Evolutionary conservation across 768 basidiomycete genomes (phyloP).

Genomic region (Candolleomyces aberdarensis): DNA sequence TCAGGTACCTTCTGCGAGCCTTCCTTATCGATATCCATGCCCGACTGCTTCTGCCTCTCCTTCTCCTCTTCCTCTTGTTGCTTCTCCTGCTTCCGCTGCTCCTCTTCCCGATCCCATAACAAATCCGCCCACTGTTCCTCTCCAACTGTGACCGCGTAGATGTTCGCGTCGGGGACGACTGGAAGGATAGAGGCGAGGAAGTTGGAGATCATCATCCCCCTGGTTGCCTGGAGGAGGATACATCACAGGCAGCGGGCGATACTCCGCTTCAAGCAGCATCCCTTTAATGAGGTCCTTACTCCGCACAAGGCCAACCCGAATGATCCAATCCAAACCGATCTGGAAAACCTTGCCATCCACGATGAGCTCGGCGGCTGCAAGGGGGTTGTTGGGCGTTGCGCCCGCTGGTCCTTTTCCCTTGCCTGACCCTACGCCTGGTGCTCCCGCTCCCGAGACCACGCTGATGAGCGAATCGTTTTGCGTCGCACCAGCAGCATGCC

Average conservation of each 20-base stretch:
- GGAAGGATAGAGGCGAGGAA: slow-evolving; percentile 74
- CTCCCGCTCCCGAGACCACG: neutral
- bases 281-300: slow-evolving; percentile 75
- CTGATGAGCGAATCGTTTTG: slow-evolving; percentile 18
- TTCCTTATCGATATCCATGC: slow-evolving; percentile 12
- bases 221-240: slow-evolving; percentile 66
- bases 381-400: neutral
- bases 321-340: slow-evolving; percentile 80
- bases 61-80: slow-evolving; percentile 51
- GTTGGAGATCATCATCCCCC: slow-evolving; percentile 72
- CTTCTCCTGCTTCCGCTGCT: slow-evolving; percentile 38
- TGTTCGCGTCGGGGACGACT: slow-evolving; percentile 63
- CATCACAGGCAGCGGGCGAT: slow-evolving; percentile 71
- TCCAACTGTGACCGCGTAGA: slow-evolving; percentile 74
- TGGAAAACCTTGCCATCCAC: slow-evolving; percentile 74
- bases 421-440: neutral
- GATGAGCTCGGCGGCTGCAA: slow-evolving; percentile 49
- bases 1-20: slow-evolving; percentile 1
- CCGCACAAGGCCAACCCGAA: slow-evolving; percentile 75
- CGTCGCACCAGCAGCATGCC: slow-evolving; percentile 37
- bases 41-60: slow-evolving; percentile 4
- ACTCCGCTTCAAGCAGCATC: slow-evolving; percentile 88
- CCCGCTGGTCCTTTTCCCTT: neutral
- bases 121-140: slow-evolving; percentile 82
- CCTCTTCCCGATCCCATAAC: slow-evolving; percentile 71